phyloP scores from a whole-genome alignment of 441 rosid genomes.

The Mallotus japonicus region DNA sequence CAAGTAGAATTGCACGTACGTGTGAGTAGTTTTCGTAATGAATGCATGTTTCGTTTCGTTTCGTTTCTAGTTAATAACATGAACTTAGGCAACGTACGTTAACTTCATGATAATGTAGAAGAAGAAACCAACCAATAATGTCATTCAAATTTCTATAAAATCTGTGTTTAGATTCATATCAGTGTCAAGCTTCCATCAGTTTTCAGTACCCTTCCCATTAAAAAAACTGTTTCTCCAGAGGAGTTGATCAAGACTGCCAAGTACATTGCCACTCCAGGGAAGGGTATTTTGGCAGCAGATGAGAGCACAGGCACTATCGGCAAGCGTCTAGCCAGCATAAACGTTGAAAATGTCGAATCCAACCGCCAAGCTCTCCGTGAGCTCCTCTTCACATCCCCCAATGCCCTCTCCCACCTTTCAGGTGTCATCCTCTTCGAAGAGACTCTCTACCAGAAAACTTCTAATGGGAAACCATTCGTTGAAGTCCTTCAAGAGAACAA shows the following conservation, averaged over 20 bases:
- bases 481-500: conserved; percentile 69
- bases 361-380: conserved; percentile 93
- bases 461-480: conserved; percentile 75
- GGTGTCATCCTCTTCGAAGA: conserved; percentile 95
- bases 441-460: conserved; percentile 85
- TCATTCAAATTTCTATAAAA: too few relatives aligned
- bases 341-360: conserved; percentile 82
- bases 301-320: conserved; percentile 99
- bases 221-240: conserved; percentile 40
- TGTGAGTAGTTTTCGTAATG: too few relatives aligned
- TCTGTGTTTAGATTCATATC: too few relatives aligned
- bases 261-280: conserved; percentile 91
- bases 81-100: too few relatives aligned
- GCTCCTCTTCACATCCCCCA: conserved; percentile 80
- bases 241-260: conserved; percentile 87
- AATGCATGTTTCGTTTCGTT: too few relatives aligned
- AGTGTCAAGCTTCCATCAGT: not conserved
- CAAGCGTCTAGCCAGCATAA: conserved; percentile 84
- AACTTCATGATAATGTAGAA: too few relatives aligned
- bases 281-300: conserved; percentile 92
- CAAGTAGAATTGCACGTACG: too few relatives aligned
- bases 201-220: not conserved
- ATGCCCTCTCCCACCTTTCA: conserved; percentile 65
- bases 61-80: too few relatives aligned
- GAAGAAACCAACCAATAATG: not conserved